Base-by-base conservation (phyloP, 2,329 filamentous ascomycete species). In the Waltergamsia citrina region DNA sequence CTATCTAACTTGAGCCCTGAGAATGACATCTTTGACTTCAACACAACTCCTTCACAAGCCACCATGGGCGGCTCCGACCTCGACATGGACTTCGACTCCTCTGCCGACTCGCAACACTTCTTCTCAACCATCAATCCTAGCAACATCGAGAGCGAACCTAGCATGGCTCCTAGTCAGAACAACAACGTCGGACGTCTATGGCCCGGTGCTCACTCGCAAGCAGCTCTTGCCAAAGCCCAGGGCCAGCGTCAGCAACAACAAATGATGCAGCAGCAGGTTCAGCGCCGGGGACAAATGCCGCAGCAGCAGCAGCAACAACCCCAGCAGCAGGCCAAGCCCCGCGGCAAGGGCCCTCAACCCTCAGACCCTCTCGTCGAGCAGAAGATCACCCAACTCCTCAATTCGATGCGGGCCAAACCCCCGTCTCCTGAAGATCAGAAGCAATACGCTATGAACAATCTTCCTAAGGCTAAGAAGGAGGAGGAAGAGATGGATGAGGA, bases 401-500 rank as follows among this genome's bases (percentile, higher is more conserved):
- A 90, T 62, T 86, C 88, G 35, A 94, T 96, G 81, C 79, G 88
- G 46, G 77, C 85, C 44, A 86, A 83, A 57, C 67, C 74, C 11
- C 59, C 65, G 6, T 63, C 69, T 5, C 59, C 65, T 12, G 70
- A 75, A 11, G 59, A 65, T 18, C 40, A 50, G 21, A 38, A 41
- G 17, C 42, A 49, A 20, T 66, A 74, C 32, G 66, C 71, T 18
- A 56, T 79, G n/a, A 68, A 77, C 36, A 81, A 85, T 53, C 73
- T 86, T 46, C 69, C 81, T 32, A 81, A 80, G 42, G 62, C 74
- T 42, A 88, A 81, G 71, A 96, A 96, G 70, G 87, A 95, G 29
- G 88, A 96, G 50, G 88, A 95, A 41, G 90, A 96, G 34, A 96
- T 98, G 90, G 92, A 98, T 48, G 90, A 95, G 57, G 92, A 96